Evolutionary conservation across 2,329 filamentous ascomycete genomes (phyloP).

Genomic region (Colletotrichum shisoi): DNA sequence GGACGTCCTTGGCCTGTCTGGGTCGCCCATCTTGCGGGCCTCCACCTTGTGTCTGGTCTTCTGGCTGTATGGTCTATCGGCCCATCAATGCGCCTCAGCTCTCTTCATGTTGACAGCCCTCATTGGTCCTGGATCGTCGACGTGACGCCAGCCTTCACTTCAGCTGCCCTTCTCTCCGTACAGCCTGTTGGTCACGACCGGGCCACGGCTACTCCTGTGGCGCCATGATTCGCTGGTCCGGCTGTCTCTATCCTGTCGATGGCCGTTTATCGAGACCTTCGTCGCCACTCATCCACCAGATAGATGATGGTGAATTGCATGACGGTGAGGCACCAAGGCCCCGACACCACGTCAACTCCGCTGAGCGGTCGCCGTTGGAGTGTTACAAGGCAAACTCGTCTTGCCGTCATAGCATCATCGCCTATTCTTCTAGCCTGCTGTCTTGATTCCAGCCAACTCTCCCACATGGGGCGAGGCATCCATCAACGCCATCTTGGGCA

Average conservation of each 20-base stretch:
- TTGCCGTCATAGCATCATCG: neutral
- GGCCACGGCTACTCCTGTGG: neutral
- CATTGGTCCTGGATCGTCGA: conserved; percentile 20
- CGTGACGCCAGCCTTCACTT: conserved; percentile 8
- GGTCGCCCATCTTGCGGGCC: conserved; percentile 27
- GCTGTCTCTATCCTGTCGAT: neutral
- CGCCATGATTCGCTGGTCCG: neutral
- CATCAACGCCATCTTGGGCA: neutral
- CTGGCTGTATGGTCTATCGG: neutral
- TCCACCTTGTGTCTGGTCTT: conserved; percentile 8
- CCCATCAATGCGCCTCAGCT: conserved; percentile 11
- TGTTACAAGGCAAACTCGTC: conserved; percentile 1
- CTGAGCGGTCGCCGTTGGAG: neutral
- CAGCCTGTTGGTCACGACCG: neutral
- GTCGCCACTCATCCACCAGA: conserved; percentile 17
- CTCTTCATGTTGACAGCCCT: neutral
- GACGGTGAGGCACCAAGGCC: neutral
- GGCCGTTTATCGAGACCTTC: conserved; percentile 21
- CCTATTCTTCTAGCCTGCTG: neutral
- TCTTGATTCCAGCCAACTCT: conserved; percentile 12
- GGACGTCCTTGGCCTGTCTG: conserved; percentile 12
- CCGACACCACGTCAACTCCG: neutral
- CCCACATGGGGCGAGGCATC: conserved; percentile 15
- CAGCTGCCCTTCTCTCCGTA: neutral
- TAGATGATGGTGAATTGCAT: neutral